phyloP scores from a whole-genome alignment of 441 rosid genomes.

The Gossypium trilobum region DNA sequence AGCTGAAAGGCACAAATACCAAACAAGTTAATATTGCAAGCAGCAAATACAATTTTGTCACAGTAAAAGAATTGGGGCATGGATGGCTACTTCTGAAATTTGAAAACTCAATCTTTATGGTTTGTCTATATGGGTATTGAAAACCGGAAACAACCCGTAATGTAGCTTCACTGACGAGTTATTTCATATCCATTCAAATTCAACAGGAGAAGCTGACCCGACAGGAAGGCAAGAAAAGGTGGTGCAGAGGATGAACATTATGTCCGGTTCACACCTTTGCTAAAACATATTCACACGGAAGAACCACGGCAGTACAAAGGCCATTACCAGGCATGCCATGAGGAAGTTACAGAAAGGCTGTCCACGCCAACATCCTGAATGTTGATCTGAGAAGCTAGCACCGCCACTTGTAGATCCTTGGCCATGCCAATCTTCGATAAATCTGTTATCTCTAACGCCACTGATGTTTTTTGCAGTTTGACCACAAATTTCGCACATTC shows the following conservation, averaged over 20 bases:
- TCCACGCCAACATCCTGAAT: slow-evolving; percentile 43
- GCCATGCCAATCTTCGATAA: slow-evolving; percentile 43
- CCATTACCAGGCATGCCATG: slow-evolving; percentile 60
- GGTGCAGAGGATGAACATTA: neutral
- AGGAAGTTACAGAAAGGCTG: slow-evolving; percentile 64
- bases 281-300: slow-evolving; percentile 52
- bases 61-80: neutral
- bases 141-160: neutral
- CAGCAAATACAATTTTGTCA: neutral
- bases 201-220: neutral
- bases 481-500: slow-evolving; percentile 61
- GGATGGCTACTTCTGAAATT: slow-evolving; percentile 3
- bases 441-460: slow-evolving; percentile 35
- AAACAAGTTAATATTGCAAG: no score
- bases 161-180: neutral
- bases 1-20: neutral
- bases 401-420: slow-evolving; percentile 21
- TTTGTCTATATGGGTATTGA: neutral
- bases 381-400: slow-evolving; percentile 18
- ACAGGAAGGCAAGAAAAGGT: neutral
- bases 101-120: neutral
- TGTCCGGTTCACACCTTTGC: neutral
- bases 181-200: neutral
- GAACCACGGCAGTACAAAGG: slow-evolving; percentile 64
- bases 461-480: slow-evolving; percentile 41